Conservation (phyloP, 805 yeast genomes). For the Candida sphagnicola region DNA sequence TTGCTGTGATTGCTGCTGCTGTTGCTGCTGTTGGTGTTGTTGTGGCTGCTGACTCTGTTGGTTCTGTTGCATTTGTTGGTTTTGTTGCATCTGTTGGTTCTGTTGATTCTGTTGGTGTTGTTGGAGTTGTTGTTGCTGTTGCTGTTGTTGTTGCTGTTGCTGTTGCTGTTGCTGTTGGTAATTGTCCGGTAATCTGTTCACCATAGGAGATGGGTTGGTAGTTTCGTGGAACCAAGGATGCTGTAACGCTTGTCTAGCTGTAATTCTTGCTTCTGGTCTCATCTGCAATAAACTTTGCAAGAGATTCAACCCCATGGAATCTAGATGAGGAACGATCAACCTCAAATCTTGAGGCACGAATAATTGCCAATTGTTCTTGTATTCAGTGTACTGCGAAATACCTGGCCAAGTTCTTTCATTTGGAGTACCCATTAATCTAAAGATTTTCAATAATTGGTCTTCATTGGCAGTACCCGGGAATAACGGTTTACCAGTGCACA, state of each 20-base stretch:
- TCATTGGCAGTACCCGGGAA: slow-evolving; percentile 97
- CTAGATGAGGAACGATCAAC: slow-evolving; percentile 62
- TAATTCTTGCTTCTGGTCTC: slow-evolving; percentile 59
- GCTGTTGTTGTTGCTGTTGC: slow-evolving; percentile 16
- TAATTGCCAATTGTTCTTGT: slow-evolving; percentile 75
- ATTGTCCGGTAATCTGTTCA: slow-evolving; percentile 30
- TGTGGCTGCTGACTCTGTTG: slow-evolving; percentile 5
- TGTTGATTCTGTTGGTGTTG: slow-evolving; percentile 9
- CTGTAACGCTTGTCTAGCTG: slow-evolving; percentile 58
- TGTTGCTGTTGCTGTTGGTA: slow-evolving; percentile 19
- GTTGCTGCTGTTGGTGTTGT: not conserved
- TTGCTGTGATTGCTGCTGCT: no score
- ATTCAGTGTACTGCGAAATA: slow-evolving; percentile 85
- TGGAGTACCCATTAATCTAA: slow-evolving; percentile 94
- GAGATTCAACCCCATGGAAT: slow-evolving; percentile 64
- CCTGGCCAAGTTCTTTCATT: slow-evolving; percentile 97
- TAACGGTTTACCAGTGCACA: slow-evolving; percentile 96
- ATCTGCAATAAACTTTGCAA: slow-evolving; percentile 55
- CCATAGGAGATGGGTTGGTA: slow-evolving; percentile 37
- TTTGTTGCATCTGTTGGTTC: slow-evolving; percentile 6
- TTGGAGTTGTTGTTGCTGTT: slow-evolving; percentile 5
- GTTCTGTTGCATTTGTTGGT: slow-evolving; percentile 7
- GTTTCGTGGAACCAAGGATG: slow-evolving; percentile 84
- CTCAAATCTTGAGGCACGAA: slow-evolving; percentile 87
- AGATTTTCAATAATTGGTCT: slow-evolving; percentile 88